A percentile compares a stretch with the other conserved stretches of the same genome.
Evolutionary conservation across 768 basidiomycete species (phyloP).

Genomic region (Pluteus cervinus): DNA sequence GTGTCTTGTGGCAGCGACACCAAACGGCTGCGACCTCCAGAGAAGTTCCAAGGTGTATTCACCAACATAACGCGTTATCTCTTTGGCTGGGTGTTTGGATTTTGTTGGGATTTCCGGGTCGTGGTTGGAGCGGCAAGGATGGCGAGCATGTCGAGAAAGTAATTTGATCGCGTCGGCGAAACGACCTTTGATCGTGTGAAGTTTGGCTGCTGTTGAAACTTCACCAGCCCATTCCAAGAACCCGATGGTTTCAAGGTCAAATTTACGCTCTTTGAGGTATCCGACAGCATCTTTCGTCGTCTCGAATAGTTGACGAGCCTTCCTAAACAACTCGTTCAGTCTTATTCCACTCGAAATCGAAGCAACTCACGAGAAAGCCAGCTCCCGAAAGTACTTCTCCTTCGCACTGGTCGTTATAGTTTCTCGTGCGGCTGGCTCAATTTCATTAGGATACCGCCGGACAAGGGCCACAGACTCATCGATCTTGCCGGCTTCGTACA

Average conservation of each 20-base stretch:
- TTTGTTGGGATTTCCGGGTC: no score
- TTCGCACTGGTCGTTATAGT: constrained; percentile 38
- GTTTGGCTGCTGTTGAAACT: constrained; percentile 43
- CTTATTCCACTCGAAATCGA: neutral
- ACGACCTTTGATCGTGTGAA: constrained; percentile 44
- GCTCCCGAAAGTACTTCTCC: constrained; percentile 37
- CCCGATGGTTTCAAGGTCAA: constrained; percentile 41
- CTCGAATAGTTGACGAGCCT: constrained; percentile 41
- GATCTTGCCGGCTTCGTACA: constrained; percentile 35
- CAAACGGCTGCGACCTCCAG: no score
- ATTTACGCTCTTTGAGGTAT: constrained; percentile 48
- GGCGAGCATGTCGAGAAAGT: no score
- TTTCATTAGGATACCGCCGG: constrained; percentile 41
- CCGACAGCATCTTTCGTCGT: constrained; percentile 46
- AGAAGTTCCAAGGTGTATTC: no score
- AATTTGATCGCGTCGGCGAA: constrained; percentile 39
- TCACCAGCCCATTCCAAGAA: constrained; percentile 37
- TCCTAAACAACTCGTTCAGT: constrained; percentile 25
- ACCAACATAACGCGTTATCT: no score
- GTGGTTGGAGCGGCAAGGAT: no score
- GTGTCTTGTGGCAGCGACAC: no score
- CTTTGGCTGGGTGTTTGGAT: no score
- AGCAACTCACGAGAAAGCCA: neutral
- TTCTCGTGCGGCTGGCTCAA: constrained; percentile 30
- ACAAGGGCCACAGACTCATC: constrained; percentile 34